Conservation (phyloP, 2,329 filamentous ascomycete genomes). For the Colletotrichum salicis region DNA sequence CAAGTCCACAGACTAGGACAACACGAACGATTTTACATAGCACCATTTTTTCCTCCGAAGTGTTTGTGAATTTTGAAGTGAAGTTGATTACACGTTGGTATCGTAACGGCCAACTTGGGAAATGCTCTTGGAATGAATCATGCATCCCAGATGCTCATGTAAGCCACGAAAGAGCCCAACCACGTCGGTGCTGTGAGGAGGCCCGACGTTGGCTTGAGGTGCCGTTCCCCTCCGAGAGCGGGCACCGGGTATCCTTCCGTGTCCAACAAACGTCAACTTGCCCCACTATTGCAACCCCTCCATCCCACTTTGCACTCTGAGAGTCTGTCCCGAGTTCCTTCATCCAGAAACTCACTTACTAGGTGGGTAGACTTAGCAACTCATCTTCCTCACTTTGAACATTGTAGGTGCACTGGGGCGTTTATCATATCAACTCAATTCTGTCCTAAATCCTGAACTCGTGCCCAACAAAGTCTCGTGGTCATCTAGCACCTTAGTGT, state of each 20-base stretch:
- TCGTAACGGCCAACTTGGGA: neutral
- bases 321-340: conserved; percentile 8
- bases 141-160: neutral
- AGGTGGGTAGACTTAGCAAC: conserved; percentile 17
- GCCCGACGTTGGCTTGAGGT: conserved; percentile 15
- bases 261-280: conserved; percentile 29
- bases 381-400: conserved; percentile 1
- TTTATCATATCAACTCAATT: neutral
- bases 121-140: neutral
- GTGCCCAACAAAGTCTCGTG: conserved; percentile 1
- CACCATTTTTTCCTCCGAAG: neutral
- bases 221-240: conserved; percentile 30
- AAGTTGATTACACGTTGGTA: too few relatives aligned
- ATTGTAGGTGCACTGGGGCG: neutral
- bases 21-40: conserved; percentile 6
- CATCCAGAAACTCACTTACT: conserved; percentile 14
- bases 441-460: neutral
- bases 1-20: conserved; percentile 22
- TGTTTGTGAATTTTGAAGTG: neutral
- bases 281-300: conserved; percentile 34
- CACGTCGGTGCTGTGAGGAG: conserved; percentile 10
- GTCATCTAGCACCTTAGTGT: neutral
- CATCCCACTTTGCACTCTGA: conserved; percentile 18
- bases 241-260: conserved; percentile 9
- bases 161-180: conserved; percentile 11